A percentile compares a stretch with the other conserved stretches of the same genome.
phyloP scores from a whole-genome alignment of 352 stramenopile species.

The Blastocystis sp. region DNA sequence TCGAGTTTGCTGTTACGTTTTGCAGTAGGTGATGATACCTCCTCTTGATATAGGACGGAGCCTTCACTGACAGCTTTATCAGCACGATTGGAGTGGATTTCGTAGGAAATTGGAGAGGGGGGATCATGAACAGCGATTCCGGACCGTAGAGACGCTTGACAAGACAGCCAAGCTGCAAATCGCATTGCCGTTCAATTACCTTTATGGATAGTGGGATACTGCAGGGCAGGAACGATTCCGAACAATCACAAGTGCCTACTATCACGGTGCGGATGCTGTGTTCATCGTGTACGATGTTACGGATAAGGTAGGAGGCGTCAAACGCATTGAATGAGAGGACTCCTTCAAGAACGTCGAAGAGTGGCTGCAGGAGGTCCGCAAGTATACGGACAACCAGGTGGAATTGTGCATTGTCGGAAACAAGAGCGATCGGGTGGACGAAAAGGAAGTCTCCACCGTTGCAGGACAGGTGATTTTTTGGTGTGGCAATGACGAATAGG shows the following conservation, averaged over 20 bases:
- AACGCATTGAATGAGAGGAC: constrained; percentile 68
- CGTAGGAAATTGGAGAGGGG: not conserved
- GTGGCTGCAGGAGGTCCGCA: constrained; percentile 69
- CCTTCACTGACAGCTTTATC: constrained; percentile 68
- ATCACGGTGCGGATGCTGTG: constrained; percentile 85
- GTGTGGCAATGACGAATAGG: not conserved
- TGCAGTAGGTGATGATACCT: constrained; percentile 8
- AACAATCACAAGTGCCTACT: constrained; percentile 80
- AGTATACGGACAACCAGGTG: constrained; percentile 56
- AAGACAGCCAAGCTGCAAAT: constrained; percentile 66
- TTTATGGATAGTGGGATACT: constrained; percentile 72
- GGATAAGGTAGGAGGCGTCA: constrained; percentile 76
- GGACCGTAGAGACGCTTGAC: constrained; percentile 47
- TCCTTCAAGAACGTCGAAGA: constrained; percentile 74
- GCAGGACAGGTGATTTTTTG: not conserved
- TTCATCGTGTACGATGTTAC: constrained; percentile 87
- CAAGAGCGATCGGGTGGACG: constrained; percentile 70
- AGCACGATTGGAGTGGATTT: constrained; percentile 69
- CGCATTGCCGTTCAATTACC: not conserved
- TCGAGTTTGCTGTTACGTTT: constrained; percentile 69
- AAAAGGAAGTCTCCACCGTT: constrained; percentile 32
- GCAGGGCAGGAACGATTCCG: constrained; percentile 74
- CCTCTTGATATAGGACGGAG: constrained; percentile 43
- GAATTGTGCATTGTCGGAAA: constrained; percentile 71
- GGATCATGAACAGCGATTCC: constrained; percentile 38